Percentiles rank a stretch among this genome's conserved stretches.
Conservation (phyloP, 495 filamentous ascomycete genomes). For the Podospora pseudocomata region DNA sequence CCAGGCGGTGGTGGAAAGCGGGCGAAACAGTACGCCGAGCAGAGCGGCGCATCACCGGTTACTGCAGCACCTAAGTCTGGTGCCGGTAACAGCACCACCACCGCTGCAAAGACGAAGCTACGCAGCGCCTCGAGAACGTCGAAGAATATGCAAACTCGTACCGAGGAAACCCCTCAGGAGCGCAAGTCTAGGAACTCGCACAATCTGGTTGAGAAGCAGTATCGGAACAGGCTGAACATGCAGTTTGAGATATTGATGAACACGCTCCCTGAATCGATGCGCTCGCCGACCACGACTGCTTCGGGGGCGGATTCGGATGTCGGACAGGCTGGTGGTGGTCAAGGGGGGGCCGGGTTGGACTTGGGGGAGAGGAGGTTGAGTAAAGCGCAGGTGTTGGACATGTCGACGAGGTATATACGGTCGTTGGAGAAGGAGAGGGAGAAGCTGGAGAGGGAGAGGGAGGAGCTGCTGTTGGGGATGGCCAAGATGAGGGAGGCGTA, state of each 20-base stretch:
- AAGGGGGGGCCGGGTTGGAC: conserved; percentile 16
- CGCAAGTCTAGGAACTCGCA: conserved; percentile 42
- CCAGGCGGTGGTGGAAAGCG: neutral
- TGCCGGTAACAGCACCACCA: neutral
- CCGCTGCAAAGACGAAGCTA: conserved; percentile 20
- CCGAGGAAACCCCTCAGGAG: conserved; percentile 35
- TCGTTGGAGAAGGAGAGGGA: conserved; percentile 37
- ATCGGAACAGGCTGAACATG: conserved; percentile 46
- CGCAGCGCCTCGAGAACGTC: conserved; percentile 42
- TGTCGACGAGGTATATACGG: conserved; percentile 42
- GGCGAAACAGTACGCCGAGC: conserved; percentile 1
- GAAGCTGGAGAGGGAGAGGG: conserved; percentile 35
- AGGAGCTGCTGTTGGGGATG: conserved; percentile 32
- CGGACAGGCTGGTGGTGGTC: neutral
- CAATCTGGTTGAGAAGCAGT: conserved; percentile 49
- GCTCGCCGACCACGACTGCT: conserved; percentile 5
- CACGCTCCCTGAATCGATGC: conserved; percentile 39
- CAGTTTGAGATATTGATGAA: conserved; percentile 46
- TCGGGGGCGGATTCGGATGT: neutral
- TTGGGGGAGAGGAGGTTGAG: conserved; percentile 39
- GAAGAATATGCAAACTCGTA: conserved; percentile 39
- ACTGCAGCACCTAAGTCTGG: neutral
- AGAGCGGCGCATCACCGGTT: neutral
- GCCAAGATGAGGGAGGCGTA: conserved; percentile 24
- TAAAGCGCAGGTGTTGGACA: conserved; percentile 47